Conservation (phyloP, 2,329 filamentous ascomycete genomes). For the Tolypocladium cylindrosporum region DNA sequence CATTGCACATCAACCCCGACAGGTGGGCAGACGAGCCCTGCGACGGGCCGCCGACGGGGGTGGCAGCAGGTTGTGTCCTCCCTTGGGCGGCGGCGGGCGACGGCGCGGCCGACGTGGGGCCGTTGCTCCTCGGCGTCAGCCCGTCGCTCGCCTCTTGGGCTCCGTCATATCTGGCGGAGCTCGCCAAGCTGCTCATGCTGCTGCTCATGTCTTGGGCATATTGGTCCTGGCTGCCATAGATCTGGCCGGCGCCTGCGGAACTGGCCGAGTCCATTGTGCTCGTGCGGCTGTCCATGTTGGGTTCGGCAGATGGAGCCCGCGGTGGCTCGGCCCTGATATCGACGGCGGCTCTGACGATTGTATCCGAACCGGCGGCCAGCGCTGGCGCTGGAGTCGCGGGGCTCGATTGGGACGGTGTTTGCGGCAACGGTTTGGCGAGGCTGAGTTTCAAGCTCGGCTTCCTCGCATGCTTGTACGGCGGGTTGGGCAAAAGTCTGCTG, state of each 20-base stretch:
- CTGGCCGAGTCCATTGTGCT: conserved; percentile 39
- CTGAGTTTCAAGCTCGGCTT: conserved; percentile 45
- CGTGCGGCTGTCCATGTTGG: conserved; percentile 29
- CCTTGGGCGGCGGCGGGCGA: conserved; percentile 40
- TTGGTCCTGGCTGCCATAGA: conserved; percentile 23
- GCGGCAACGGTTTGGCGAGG: conserved; percentile 47
- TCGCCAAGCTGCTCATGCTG: conserved; percentile 37
- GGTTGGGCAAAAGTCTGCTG: conserved; percentile 8
- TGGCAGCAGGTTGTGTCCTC: conserved; percentile 8
- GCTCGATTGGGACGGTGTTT: conserved; percentile 28
- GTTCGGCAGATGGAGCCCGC: conserved; percentile 6
- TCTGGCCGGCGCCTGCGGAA: conserved; percentile 22
- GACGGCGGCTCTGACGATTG: conserved; percentile 12
- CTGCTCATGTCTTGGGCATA: conserved; percentile 28
- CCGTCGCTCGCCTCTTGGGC: conserved; percentile 35
- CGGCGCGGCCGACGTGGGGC: conserved; percentile 43
- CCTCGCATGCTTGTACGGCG: conserved; percentile 36
- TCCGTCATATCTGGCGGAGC: conserved; percentile 30
- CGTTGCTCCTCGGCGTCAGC: conserved; percentile 41
- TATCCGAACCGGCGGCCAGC: neutral
- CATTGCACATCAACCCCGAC: conserved; percentile 59
- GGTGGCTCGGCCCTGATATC: neutral
- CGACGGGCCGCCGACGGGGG: conserved; percentile 30
- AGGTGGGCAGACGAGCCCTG: conserved; percentile 45
- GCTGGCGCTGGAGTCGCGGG: conserved; percentile 17